Percentiles rank a stretch among this genome's conserved stretches.
These are phyloP conservation scores for Heliamphora exappendiculata DNA, from an alignment of 148 eudicot species.

Conservation along the genomic window DNA sequence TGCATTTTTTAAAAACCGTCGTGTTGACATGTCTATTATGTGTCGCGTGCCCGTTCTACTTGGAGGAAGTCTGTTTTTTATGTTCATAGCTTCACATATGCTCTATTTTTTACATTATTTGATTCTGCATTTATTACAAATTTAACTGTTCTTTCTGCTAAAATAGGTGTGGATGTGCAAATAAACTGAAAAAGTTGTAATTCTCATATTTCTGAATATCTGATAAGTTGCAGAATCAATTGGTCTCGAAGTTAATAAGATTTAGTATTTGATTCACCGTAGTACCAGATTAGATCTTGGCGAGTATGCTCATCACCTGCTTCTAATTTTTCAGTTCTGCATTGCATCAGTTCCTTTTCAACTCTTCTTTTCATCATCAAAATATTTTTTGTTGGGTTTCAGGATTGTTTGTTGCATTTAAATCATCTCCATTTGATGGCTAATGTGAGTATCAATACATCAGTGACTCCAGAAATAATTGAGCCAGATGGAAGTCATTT, in stretches of 20 bases:
- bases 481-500: conserved; percentile 10
- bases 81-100: not conserved
- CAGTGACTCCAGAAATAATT: conserved; percentile 14
- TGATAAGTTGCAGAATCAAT: not conserved
- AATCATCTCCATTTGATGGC: conserved; percentile 28
- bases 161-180: not conserved
- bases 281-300: not conserved
- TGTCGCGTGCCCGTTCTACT: too few relatives aligned
- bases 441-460: conserved; percentile 17
- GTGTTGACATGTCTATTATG: too few relatives aligned
- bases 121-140: not conserved
- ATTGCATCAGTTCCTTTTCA: not conserved
- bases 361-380: not conserved
- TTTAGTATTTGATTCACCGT: not conserved
- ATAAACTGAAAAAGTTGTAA: not conserved
- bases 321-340: conserved; percentile 1
- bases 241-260: not conserved
- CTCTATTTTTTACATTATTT: not conserved
- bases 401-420: conserved; percentile 11
- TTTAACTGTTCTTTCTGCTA: not conserved
- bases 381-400: conserved; percentile 9
- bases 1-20: too few relatives aligned
- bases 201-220: not conserved
- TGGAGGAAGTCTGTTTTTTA: too few relatives aligned
- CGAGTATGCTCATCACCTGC: not conserved